Conservation (phyloP, 1,284 basidiomycete genomes). For the Coniophora puteana region DNA sequence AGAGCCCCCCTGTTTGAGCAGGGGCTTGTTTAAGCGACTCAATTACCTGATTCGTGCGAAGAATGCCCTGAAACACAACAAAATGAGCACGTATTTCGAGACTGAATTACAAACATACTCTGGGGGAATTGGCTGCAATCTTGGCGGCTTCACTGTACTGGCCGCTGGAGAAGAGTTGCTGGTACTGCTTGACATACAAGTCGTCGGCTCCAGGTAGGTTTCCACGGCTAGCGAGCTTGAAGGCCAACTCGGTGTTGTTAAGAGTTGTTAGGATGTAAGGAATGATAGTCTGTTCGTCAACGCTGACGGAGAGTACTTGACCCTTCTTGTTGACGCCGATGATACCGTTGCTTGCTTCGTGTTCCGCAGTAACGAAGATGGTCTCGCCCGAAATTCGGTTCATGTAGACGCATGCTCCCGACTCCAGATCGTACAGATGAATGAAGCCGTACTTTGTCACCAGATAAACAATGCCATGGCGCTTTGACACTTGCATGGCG, state of each 20-base stretch:
- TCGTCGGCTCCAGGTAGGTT: constrained; percentile 98
- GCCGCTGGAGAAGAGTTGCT: constrained; percentile 86
- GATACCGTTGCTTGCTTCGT: constrained; percentile 93
- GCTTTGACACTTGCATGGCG: constrained; percentile 97
- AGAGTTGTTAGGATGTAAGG: constrained; percentile 93
- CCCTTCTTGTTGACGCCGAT: constrained; percentile 99
- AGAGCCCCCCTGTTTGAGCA: constrained; percentile 85
- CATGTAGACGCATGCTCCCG: constrained; percentile 99
- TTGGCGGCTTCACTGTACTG: constrained; percentile 98
- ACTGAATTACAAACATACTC: constrained; percentile 43
- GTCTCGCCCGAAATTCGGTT: constrained; percentile 99
- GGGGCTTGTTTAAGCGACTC: constrained; percentile 98
- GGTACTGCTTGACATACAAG: constrained; percentile 94
- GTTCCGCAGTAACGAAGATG: constrained; percentile 97
- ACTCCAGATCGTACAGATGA: constrained; percentile 98
- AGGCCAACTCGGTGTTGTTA: constrained; percentile 97
- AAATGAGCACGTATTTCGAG: constrained; percentile 6
- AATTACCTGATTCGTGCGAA: constrained; percentile 94
- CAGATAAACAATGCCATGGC: constrained; percentile 96
- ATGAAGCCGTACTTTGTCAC: constrained; percentile 99
- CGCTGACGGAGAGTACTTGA: constrained; percentile 95
- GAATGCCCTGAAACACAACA: constrained; percentile 71
- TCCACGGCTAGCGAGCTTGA: constrained; percentile 97
- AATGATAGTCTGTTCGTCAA: constrained; percentile 95
- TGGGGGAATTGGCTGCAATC: constrained; percentile 95